A percentile compares a stretch with the other conserved stretches of the same genome.
Evolutionary conservation across 257 asterid species (phyloP).

Genomic region (Leonotis leonurus): DNA sequence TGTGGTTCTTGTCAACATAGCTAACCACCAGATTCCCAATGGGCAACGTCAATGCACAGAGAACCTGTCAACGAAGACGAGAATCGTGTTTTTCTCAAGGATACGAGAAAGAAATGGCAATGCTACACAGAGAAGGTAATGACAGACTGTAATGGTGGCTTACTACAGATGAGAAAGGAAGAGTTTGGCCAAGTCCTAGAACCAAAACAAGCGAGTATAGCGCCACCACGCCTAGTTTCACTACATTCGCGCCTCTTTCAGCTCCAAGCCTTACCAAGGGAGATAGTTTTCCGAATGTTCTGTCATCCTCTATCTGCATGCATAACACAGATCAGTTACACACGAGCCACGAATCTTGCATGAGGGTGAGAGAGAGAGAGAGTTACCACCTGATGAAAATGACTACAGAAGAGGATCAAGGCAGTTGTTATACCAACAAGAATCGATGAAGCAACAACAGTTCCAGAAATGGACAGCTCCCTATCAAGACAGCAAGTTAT

Average conservation of each 20-base stretch:
- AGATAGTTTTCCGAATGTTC: constrained; percentile 60
- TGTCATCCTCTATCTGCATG: constrained; percentile 62
- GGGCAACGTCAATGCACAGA: constrained; percentile 60
- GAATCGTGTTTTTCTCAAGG: background rate
- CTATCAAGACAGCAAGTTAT: constrained; percentile 26
- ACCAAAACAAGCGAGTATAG: constrained; percentile 46
- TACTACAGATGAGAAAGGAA: constrained; percentile 64
- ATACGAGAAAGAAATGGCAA: background rate
- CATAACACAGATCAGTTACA: constrained; percentile 10
- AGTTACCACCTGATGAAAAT: constrained; percentile 76
- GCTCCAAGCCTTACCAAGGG: constrained; percentile 84
- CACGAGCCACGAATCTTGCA: background rate
- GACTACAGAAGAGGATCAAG: constrained; percentile 88
- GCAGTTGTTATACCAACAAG: constrained; percentile 88
- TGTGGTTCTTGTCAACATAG: constrained; percentile 54
- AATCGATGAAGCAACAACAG: constrained; percentile 58
- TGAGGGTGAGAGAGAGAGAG: background rate
- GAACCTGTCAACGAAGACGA: constrained; percentile 36
- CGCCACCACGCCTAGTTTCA: constrained; percentile 41
- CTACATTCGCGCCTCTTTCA: constrained; percentile 49
- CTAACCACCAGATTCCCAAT: constrained; percentile 44
- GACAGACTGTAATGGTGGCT: constrained; percentile 2
- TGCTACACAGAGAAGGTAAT: background rate
- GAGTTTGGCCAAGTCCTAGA: constrained; percentile 51
- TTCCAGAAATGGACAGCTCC: constrained; percentile 47